Evolutionary conservation across 1,139 yeast genomes (phyloP), one percentile per base, ranked within the genome.

Genomic region (Yamadazyma mexicana): DNA sequence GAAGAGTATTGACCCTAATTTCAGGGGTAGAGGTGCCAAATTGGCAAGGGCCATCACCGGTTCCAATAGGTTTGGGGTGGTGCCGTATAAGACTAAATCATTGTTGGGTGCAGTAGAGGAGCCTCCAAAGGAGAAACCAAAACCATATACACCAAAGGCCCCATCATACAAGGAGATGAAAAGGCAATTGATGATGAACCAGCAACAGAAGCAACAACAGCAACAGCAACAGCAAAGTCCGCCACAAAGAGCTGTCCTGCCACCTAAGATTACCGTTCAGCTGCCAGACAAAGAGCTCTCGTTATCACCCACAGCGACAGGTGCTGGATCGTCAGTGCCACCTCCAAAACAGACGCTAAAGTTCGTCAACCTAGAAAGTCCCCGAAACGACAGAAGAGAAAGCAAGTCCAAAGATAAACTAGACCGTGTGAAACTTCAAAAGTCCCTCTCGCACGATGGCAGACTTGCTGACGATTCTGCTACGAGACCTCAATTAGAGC

Each of bases 31-130:
- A 39, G 78, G 78, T 3, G 72, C 77, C 10, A 64, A 66, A 46
- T 55, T 73, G 38, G 79, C 78, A 1, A 51, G 74, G 15, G 68
- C 62, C 3, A 69, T 73, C 22, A 73, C 79, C 1, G 79, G 79
- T 0, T 69, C 75, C 1, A 68, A 58, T 41, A 53, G 59, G 3
- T 71, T 70, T 52, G 76, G 73, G 0, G 50, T 55, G 4, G 58
- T 61, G 7, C 73, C 75, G 1, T 68, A 63, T 49, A 69, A 68
- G 43, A 70, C 76, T 11, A 71, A 69, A 49, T 69, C 75, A 9
- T 46, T 72, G 44, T 54, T 72, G 27, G 61, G 53, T 4, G 74
- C 76, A 2, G 50, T 62, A 2, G 61, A 56, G 35, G 45, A 47
- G 33, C 44, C 22, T 8, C 22, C 55, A 3, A 46, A 51, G 36